These are phyloP conservation scores for Euphorbia tirucalli DNA, from an alignment of 345 rosid species.

Conservation along the genomic window DNA sequence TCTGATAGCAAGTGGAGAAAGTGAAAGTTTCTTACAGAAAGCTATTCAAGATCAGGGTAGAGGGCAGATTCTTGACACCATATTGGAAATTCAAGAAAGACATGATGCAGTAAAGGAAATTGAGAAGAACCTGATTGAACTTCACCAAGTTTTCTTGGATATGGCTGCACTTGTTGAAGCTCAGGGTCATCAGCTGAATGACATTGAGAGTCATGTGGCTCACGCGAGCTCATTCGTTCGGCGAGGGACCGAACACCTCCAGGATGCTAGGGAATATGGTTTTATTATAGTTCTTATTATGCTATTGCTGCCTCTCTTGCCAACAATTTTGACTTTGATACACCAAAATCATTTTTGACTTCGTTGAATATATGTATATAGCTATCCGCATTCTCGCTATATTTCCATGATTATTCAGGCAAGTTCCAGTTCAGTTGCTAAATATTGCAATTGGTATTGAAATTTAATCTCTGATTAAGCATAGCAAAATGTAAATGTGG, in stretches of 20 bases:
- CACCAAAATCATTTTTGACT: too few relatives aligned
- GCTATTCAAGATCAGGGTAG: slow-evolving; percentile 89
- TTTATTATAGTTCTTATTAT: slow-evolving; percentile 38
- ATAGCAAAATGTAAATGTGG: too few relatives aligned
- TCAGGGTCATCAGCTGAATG: slow-evolving; percentile 82
- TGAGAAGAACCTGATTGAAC: slow-evolving; percentile 74
- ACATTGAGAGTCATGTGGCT: slow-evolving; percentile 74
- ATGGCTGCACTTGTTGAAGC: slow-evolving; percentile 87
- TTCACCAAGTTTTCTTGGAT: slow-evolving; percentile 82
- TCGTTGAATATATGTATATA: too few relatives aligned
- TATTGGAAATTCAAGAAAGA: slow-evolving; percentile 85
- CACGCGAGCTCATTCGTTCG: slow-evolving; percentile 76
- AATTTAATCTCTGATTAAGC: too few relatives aligned
- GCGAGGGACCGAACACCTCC: slow-evolving; percentile 62
- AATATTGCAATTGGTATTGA: too few relatives aligned
- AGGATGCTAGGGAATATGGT: slow-evolving; percentile 60
- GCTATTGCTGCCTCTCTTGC: slow-evolving; percentile 49
- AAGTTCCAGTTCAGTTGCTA: too few relatives aligned
- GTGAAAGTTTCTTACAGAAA: slow-evolving; percentile 75
- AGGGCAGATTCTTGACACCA: slow-evolving; percentile 74
- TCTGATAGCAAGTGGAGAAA: slow-evolving; percentile 76
- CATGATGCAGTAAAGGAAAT: slow-evolving; percentile 82
- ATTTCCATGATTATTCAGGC: too few relatives aligned
- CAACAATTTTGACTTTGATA: slow-evolving; percentile 24
- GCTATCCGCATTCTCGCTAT: too few relatives aligned